Evolutionary conservation across 192 early-diverging fungal genomes (phyloP), one percentile per base, ranked within the genome.

Genomic region (Mortierella antarctica): DNA sequence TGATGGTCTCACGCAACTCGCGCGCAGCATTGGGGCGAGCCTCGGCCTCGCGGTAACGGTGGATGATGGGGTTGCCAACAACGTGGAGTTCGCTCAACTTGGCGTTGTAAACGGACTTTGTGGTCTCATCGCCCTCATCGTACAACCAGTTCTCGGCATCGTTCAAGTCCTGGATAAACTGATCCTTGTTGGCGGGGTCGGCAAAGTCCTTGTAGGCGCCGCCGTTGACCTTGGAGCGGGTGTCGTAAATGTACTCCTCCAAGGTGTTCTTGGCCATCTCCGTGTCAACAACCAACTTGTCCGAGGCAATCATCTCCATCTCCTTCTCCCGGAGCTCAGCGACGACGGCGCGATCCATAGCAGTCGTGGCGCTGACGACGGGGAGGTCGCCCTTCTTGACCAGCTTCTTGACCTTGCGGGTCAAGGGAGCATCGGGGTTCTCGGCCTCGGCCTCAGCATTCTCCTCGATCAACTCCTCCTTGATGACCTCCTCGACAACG

Each of bases 221-320:
- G 55, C 93, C 92, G 7, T 54, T 67, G 57, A 97, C 82, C 93
- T 98, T 97, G 83, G 87, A 86, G 51, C 98, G 94, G 57, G 93
- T 94, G 31, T 98, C 95, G 85, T 99, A 99, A 49, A 98, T 95
- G 85, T 98, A 99, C 89, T 99, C 98, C 84, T 99, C 98, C 59
- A 99, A 91, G 45, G 92, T 87, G 87, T 99, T 99, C 86, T 96
- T 95, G 82, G 90, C 91, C 65, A 94, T 89, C 84, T 97, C 97
- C 10, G 98, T 99, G 65, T 97, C 97, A 46, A 91, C 88, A 18
- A 99, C 95, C 63, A 99, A 91, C 76, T 92, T 92, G 85, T 99
- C 97, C 44, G 88, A 69, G 9, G 91, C 73, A 55, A 84, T 71
- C 98, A 99, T 98, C 71, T 95, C 88, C 73, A 88, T 89, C 88